Evolutionary conservation across 306 rosid species (phyloP), one percentile per base, ranked within the genome.

Genomic region (Rubus idaeus): DNA sequence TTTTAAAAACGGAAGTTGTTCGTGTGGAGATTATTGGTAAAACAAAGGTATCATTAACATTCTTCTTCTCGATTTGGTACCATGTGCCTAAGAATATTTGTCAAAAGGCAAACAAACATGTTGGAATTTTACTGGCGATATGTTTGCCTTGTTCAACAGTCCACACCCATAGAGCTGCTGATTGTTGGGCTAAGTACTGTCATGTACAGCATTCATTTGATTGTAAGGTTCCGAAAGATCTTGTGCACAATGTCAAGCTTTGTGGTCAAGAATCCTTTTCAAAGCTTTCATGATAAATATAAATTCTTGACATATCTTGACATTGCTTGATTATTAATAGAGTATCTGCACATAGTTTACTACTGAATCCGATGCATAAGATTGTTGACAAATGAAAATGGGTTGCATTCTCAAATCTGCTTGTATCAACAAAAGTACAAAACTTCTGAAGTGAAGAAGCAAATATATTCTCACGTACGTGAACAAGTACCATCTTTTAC

Each of bases 21-120:
- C 98, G 41, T 94, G 98, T 82, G 89, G 96, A 67, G 97, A 94
- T 85, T 94, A 91, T 80, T 94, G 98, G 98, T 94, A 50, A 81
- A 61, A 60, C 2, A 9, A 35, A 64, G 6, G 16, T 20, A 17
- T 26, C 0, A 46, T 3, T 37, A 10, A 1, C 7, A 14, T 47
- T 21, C 13, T 30, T 30, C 6, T 68, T 70, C 13, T 7, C 26
- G 8, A 70, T 14, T 68, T 68, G n/a, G 41, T 68, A 46, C 73
- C 56, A 21, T 21, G 9, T 66, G 4, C 23, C 11, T 47, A 47
- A 11, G 58, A 52, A 53, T 1, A 30, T 2, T 47, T 11, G 51
- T 47, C 52, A 47, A 9, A 56, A 5, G 18, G 66, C n/a, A 11
- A 62, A 6, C 13, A 20, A 37, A 10, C 8, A 30, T 30, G 14